These are phyloP conservation scores for Boletus sp. DNA, from an alignment of 1,284 basidiomycete species.

Conservation along the genomic window DNA sequence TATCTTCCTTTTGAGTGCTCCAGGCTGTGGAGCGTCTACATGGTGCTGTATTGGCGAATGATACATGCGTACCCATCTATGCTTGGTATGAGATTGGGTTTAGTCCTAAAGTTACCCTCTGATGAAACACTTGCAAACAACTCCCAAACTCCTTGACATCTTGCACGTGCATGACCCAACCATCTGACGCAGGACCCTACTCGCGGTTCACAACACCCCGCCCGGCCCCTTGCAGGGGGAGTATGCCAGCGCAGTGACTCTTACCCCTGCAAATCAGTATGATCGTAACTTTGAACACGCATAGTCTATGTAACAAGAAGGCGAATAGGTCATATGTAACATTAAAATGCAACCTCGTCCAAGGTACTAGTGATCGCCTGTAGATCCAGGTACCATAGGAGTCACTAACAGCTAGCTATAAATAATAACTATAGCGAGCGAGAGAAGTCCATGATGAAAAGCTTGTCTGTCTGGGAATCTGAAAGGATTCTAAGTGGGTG, in stretches of 20 bases:
- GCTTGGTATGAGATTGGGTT: slow-evolving; percentile 3
- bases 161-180: too few relatives aligned
- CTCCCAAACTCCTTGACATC: not conserved
- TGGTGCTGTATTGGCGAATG: slow-evolving; percentile 16
- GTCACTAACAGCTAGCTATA: not conserved
- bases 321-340: too few relatives aligned
- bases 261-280: not conserved
- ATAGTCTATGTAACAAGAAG: not conserved
- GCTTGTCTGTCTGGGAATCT: not conserved
- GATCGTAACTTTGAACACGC: not conserved
- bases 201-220: too few relatives aligned
- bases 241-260: too few relatives aligned
- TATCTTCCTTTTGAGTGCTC: slow-evolving; percentile 11
- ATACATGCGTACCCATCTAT: slow-evolving; percentile 27
- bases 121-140: slow-evolving; percentile 7
- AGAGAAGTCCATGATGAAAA: not conserved
- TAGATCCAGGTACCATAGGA: not conserved
- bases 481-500: not conserved
- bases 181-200: too few relatives aligned
- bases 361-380: not conserved
- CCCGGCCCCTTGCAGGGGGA: too few relatives aligned
- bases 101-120: too few relatives aligned
- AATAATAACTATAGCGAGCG: not conserved
- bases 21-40: slow-evolving; percentile 16
- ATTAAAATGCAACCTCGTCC: not conserved